These are phyloP conservation scores for Fraxinus quadrangulata DNA, from an alignment of 257 asterid species.

Conservation along the genomic window DNA sequence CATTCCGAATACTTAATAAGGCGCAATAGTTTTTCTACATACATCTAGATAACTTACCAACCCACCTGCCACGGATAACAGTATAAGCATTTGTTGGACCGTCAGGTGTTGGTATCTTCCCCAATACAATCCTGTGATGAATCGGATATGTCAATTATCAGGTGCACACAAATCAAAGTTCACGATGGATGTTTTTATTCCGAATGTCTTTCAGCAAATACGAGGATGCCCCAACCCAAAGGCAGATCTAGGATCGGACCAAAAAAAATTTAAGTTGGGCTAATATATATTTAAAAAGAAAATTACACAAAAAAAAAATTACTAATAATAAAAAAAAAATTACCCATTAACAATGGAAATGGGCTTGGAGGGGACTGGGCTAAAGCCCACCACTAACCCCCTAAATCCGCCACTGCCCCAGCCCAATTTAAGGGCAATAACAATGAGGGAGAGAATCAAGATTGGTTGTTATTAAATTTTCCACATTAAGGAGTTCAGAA, in stretches of 20 bases:
- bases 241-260: too few species aligned
- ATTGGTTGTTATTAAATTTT: constrained; percentile 18
- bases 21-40: constrained; percentile 33
- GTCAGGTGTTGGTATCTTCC: constrained; percentile 86
- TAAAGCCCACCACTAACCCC: too few species aligned
- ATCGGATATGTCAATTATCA: constrained; percentile 58
- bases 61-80: constrained; percentile 91
- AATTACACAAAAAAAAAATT: too few species aligned
- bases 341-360: too few species aligned
- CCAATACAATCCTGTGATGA: constrained; percentile 96
- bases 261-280: too few species aligned
- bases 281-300: too few species aligned
- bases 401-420: too few species aligned
- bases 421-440: constrained; percentile 22
- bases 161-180: constrained; percentile 52
- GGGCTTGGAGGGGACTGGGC: too few species aligned
- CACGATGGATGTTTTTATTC: constrained; percentile 36
- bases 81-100: constrained; percentile 89
- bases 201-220: constrained; percentile 30
- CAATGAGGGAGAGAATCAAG: constrained; percentile 22
- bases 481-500: constrained; percentile 17
- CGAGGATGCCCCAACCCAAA: constrained; percentile 14
- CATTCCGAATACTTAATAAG: constrained; percentile 34
- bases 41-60: constrained; percentile 59
- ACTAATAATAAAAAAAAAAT: too few species aligned